These are phyloP conservation scores for Gossypium stocksii DNA, from an alignment of 345 rosid species.

Conservation along the genomic window DNA sequence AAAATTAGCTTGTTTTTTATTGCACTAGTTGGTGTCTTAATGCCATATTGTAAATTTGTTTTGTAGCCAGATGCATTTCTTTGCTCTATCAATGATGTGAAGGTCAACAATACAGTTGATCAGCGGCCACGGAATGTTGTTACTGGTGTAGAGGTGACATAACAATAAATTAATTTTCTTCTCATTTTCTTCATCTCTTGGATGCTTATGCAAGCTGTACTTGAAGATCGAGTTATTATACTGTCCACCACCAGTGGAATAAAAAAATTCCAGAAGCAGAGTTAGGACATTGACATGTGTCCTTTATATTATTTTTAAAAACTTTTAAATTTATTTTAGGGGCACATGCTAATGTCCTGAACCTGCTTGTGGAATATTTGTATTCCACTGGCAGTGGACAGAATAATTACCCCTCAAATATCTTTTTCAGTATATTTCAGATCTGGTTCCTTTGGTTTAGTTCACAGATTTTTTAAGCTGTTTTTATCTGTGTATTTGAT, in stretches of 20 bases:
- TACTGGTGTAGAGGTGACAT: conserved; percentile 69
- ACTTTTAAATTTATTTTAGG: too few relatives aligned
- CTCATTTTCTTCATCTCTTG: neutral
- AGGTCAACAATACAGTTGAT: conserved; percentile 66
- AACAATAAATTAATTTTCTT: neutral
- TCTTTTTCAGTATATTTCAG: neutral
- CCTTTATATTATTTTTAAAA: too few relatives aligned
- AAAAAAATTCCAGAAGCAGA: too few relatives aligned
- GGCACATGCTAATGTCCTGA: too few relatives aligned
- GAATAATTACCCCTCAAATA: neutral
- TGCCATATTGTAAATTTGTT: conserved; percentile 30
- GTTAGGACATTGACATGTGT: too few relatives aligned
- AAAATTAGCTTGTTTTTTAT: neutral
- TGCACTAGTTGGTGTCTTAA: conserved; percentile 14
- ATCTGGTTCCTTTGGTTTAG: neutral
- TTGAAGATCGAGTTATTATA: too few relatives aligned
- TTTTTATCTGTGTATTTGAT: conserved; percentile 12
- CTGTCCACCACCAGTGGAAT: too few relatives aligned
- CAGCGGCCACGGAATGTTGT: conserved; percentile 71
- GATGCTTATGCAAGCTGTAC: neutral
- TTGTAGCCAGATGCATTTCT: conserved; percentile 98
- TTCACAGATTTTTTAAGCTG: conserved; percentile 3
- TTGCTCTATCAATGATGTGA: conserved; percentile 89
- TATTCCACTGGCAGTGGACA: too few relatives aligned
- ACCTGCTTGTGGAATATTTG: too few relatives aligned